Evolutionary conservation across 768 basidiomycete species (phyloP), one percentile per base, ranked within the genome.

Genomic region (Scleroderma bovista): DNA sequence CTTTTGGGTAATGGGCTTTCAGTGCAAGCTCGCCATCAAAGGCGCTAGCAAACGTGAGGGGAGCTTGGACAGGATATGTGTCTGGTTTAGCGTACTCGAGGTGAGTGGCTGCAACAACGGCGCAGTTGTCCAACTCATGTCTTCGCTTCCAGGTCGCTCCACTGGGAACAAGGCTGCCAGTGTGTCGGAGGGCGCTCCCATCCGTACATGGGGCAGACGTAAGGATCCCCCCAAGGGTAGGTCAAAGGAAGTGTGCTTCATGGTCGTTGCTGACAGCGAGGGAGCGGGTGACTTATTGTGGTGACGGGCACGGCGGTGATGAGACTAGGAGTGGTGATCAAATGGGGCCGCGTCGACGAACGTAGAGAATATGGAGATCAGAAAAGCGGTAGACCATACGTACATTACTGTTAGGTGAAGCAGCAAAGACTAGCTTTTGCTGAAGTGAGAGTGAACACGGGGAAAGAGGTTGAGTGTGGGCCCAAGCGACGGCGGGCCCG

Each of bases 1-100:
- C 83, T 60, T 76, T 50, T 29, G 80, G 77, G 61, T 75, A 84
- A 52, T 69, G 67, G 1, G 78, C 77, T 59, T 72, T 69, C 75
- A 80, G 78, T 12, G 75, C 69, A 47, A 59, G 50, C 64, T 73
- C 75, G 57, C 79, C 80, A 53, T 79, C 78, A 24, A 79, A 76
- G 11, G 73, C 72, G 34, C 60, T 51, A 50, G 68, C 67, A 60
- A 75, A 75, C 46, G 62, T 63, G 55, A 77, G 11, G 70, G 45
- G 6, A 79, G 66, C 16, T 58, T 57, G 0, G 47, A 57, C 26
- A 77, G 60, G 16, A 70, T 58, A 24, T 72, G 66, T n/a, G 59
- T 65, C n/a, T 73, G 72, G 15, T 69, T 59, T 58, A 80, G 68
- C 3, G 77, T 76, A 33, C 48, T 51, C 57, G 78, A 76, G n/a